Percentiles rank a stretch among this genome's conserved stretches.
These are phyloP conservation scores for Claviceps capensis DNA, from an alignment of 2,329 filamentous ascomycete genomes.

Conservation along the genomic window DNA sequence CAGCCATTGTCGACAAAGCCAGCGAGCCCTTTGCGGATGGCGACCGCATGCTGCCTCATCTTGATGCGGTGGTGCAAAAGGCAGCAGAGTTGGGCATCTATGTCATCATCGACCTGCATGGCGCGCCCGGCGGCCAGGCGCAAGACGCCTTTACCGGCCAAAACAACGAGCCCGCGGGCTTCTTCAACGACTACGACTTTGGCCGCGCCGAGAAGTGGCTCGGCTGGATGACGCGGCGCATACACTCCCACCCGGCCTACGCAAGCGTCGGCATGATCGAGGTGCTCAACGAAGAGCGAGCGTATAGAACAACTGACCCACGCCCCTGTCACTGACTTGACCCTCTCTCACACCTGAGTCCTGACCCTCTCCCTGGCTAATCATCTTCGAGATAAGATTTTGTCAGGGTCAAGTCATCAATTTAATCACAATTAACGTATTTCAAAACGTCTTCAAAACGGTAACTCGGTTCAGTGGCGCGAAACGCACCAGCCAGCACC, in stretches of 20 bases:
- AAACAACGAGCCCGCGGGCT: constrained; percentile 25
- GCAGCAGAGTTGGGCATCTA: constrained; percentile 19
- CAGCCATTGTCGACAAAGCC: constrained; percentile 29
- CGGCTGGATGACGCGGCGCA: constrained; percentile 37
- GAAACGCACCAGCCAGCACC: too few species aligned
- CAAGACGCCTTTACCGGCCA: constrained; percentile 31
- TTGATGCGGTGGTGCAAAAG: constrained; percentile 18
- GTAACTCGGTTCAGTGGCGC: too few species aligned
- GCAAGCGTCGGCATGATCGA: constrained; percentile 45
- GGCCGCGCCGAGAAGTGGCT: constrained; percentile 40
- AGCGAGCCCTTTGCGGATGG: constrained; percentile 33
- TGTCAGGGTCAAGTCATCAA: too few species aligned
- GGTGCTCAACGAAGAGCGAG: constrained; percentile 36
- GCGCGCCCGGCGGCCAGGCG: constrained; percentile 32
- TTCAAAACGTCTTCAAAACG: too few species aligned
- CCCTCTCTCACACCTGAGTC: too few species aligned
- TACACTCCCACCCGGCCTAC: constrained; percentile 35
- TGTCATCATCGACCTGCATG: constrained; percentile 24
- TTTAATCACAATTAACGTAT: too few species aligned
- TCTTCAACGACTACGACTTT: constrained; percentile 43
- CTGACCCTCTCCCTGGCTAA: too few species aligned
- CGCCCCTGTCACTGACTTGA: too few species aligned
- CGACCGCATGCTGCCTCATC: constrained; percentile 16
- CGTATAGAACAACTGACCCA: too few species aligned
- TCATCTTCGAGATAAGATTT: too few species aligned